Evolutionary conservation across 306 rosid genomes (phyloP).

Genomic region (Rubus parviflorus): DNA sequence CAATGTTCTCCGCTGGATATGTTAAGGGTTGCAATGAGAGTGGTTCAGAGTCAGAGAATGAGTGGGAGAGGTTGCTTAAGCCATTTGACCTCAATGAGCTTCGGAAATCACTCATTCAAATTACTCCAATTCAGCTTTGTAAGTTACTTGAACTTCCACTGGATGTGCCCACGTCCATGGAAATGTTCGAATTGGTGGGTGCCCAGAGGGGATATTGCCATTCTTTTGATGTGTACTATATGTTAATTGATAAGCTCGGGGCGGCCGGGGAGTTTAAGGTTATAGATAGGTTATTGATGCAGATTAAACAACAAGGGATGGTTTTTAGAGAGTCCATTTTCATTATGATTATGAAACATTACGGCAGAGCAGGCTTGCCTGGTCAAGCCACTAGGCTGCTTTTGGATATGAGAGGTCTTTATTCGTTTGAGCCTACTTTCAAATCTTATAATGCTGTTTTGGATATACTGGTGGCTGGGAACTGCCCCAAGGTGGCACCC

Average conservation of each 20-base stretch:
- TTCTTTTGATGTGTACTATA: slow-evolving; percentile 60
- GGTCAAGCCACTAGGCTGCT: slow-evolving; percentile 89
- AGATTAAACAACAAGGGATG: slow-evolving; percentile 73
- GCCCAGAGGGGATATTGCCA: slow-evolving; percentile 70
- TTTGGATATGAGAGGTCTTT: slow-evolving; percentile 73
- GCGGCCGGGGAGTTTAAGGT: slow-evolving; percentile 61
- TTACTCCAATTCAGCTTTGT: slow-evolving; percentile 70
- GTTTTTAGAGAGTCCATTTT: slow-evolving; percentile 73
- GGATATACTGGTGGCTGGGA: slow-evolving; percentile 62
- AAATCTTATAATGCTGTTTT: slow-evolving; percentile 79
- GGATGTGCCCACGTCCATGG: slow-evolving; percentile 69
- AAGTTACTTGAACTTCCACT: slow-evolving; percentile 75
- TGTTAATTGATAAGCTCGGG: slow-evolving; percentile 77
- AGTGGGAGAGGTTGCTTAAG: slow-evolving; percentile 81
- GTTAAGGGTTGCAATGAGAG: slow-evolving; percentile 19
- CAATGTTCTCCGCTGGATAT: slow-evolving; percentile 41
- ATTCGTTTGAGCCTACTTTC: slow-evolving; percentile 65
- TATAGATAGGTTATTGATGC: slow-evolving; percentile 63
- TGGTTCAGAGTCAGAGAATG: slow-evolving; percentile 56
- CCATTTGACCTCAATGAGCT: slow-evolving; percentile 82
- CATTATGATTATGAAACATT: slow-evolving; percentile 65
- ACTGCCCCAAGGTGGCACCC: slow-evolving; percentile 63
- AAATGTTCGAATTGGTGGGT: slow-evolving; percentile 66
- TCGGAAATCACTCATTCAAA: slow-evolving; percentile 45
- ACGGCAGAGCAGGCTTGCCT: slow-evolving; percentile 75